Base-by-base conservation (phyloP, 1,284 basidiomycete species). In the Boletus albobrunnescens region DNA sequence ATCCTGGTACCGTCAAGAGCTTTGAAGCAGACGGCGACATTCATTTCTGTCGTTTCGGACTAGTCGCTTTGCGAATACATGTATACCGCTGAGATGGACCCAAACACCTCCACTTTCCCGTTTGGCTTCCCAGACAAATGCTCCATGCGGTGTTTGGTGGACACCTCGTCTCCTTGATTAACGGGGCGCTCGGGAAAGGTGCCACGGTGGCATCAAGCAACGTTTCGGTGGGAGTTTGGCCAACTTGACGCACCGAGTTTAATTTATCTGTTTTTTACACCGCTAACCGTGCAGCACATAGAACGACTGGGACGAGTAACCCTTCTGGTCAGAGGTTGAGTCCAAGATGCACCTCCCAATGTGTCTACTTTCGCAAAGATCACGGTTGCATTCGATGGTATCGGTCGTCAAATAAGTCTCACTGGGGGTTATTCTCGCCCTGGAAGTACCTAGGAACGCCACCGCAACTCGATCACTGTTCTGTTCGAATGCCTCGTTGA, bases 1-100 rank as follows among this genome's bases (percentile, higher is more conserved):
- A n/a, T n/a, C n/a, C n/a, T n/a, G n/a, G n/a, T n/a, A n/a, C n/a
- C n/a, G n/a, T n/a, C 41, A 60, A 46, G 51, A 32, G 36, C 35
- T n/a, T n/a, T n/a, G n/a, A 47, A 47, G 30, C 35, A 26, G 22
- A 52, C 57, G 6, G 23, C 36, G 19, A 26, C 56, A 9, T 17
- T n/a, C n/a, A n/a, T 44, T 31, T 17, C 46, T 26, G 5, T 14
- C 6, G 16, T 35, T 27, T 47, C 43, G 6, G 47, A 46, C 30
- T 47, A 44, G 41, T 56, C 55, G 12, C 33, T 63, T 10, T 56
- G n/a, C n/a, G n/a, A n/a, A n/a, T n/a, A n/a, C n/a, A 61, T 3
- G 60, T 63, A 17, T 50, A 56, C 28, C 46, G 61, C 35, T 59
- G 56, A 58, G 58, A 63, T 10, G 60, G 58, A 17, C 60, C 60